Evolutionary conservation across 495 filamentous ascomycete species (phyloP).

Genomic region (Gamarada debralockiae): DNA sequence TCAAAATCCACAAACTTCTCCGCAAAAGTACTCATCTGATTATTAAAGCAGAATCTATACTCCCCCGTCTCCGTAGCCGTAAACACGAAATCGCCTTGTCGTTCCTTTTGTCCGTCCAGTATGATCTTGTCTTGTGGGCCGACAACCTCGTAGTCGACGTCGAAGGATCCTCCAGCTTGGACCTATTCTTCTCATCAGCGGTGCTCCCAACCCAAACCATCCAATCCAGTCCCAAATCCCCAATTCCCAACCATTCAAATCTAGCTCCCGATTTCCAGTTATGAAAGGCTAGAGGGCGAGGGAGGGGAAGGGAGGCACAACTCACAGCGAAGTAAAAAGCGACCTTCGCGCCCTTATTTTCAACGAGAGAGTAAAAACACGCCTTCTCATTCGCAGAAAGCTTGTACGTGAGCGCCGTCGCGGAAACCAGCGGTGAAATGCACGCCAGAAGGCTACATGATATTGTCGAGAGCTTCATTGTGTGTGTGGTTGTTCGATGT

Average conservation of each 20-base stretch:
- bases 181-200: slow-evolving; percentile 53
- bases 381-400: slow-evolving; percentile 86
- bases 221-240: neutral
- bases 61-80: slow-evolving; percentile 91
- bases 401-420: slow-evolving; percentile 94
- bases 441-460: slow-evolving; percentile 60
- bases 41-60: slow-evolving; percentile 97
- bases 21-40: slow-evolving; percentile 95
- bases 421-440: slow-evolving; percentile 54
- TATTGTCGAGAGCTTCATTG: slow-evolving; percentile 47
- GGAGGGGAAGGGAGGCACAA: slow-evolving; percentile 10
- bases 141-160: slow-evolving; percentile 86
- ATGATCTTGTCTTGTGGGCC: slow-evolving; percentile 82
- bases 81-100: slow-evolving; percentile 98
- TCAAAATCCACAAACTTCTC: slow-evolving; percentile 99
- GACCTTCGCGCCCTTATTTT: slow-evolving; percentile 76
- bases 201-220: neutral
- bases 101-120: slow-evolving; percentile 83
- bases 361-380: slow-evolving; percentile 84
- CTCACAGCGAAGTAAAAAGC: slow-evolving; percentile 98
- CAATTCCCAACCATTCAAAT: neutral
- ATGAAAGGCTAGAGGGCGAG: neutral
- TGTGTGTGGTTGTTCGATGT: slow-evolving; percentile 8
- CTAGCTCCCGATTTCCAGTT: neutral
- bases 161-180: slow-evolving; percentile 93